Evolutionary conservation across 352 stramenopile genomes (phyloP), one percentile per base, ranked within the genome.

Genomic region (Pythium aquatile): DNA sequence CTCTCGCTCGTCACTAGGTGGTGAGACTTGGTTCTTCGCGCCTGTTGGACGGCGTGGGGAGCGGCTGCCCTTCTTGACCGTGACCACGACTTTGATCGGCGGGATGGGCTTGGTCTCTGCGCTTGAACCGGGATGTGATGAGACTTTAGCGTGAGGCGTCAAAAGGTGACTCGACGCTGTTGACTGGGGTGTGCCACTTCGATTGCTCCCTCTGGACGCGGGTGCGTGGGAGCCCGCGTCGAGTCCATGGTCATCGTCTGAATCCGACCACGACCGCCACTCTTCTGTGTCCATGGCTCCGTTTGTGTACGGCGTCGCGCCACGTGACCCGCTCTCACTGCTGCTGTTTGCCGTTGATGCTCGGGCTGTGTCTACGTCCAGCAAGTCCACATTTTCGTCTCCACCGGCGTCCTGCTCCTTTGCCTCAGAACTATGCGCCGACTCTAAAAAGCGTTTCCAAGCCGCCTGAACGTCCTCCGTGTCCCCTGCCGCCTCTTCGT

Each of bases 401-500:
- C 10, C 6, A 14, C 40, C 24, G 14, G 49, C 16, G 63, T 30
- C 10, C 4, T 40, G 42, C 11, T 44, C 47, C 37, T 76, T 47
- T 42, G 70, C 68, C 8, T 62, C 42, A 1, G 55, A 60, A 11
- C 73, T 17, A 11, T 60, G 28, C 35, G 49, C 61, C 6, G 77
- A 76, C 54, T 89, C 79, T 39, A 91, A 66, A 48, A 91, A 89
- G 14, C 70, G 69, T 39, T 79, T 71, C 82, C 82, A 91, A 20
- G 80, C 82, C 1, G 58, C 55, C 47, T 88, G 78, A 2, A 91
- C 82, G 32, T 91, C 82, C 9, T 65, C 74, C 3, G 73, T 88
- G 61, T 89, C 78, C n/a, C 37, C 33, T 16, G 52, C 65, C 1
- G 70, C 70, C 6, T 87, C 77, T 16, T 84, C 80, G 20, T 88